Evolutionary conservation across 345 rosid genomes (phyloP), one percentile per base, ranked within the genome.

Genomic region (Hirschfeldia incana): DNA sequence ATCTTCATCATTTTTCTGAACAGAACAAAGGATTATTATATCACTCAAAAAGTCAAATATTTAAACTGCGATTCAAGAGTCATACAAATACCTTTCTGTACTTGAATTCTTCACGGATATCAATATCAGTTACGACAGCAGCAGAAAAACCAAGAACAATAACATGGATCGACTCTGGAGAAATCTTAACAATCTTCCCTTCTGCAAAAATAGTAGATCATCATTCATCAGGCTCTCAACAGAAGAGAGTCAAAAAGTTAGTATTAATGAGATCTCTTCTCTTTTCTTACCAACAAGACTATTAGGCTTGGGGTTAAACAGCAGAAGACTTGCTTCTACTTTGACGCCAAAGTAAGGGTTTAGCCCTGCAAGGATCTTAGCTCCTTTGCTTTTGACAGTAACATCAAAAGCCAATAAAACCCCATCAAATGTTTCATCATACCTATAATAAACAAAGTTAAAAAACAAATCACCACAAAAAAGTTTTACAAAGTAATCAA

Each of bases 131-230:
- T 71, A 95, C 80, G 16, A 87, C 84, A 5, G 94, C 94, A 76
- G 97, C 91, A 2, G 97, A 86, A 75, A 95, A 91, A 36, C 94
- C 97, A 46, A 95, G 97, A 87, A 95, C 86, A 70, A 91, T 81
- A 12, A 73, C 77, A 80, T 91, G 94, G 72, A 95, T 88, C 16
- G 93, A 88, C 77, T 89, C 97, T 74, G 74, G 87, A 4, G 86
- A 78, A 78, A 93, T 65, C 77, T 89, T 91, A 73, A 90, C 87
- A 10, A 93, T 90, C 60, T 87, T 87, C 74, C 97, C 97, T 69
- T 93, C 98, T 93, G 89, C 65, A 17, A 3, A 53, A 65, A 26
- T 27, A 61, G 27, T 16, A 26, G 49, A 51, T 51, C 57, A 51
- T 51, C 57, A 51, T 1, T 0, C 8, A 42, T 2, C 4, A 46